A percentile compares a stretch with the other conserved stretches of the same genome.
Conservation (phyloP, 164 flowering plant genomes). For the Tetrastigma voinierianum region DNA sequence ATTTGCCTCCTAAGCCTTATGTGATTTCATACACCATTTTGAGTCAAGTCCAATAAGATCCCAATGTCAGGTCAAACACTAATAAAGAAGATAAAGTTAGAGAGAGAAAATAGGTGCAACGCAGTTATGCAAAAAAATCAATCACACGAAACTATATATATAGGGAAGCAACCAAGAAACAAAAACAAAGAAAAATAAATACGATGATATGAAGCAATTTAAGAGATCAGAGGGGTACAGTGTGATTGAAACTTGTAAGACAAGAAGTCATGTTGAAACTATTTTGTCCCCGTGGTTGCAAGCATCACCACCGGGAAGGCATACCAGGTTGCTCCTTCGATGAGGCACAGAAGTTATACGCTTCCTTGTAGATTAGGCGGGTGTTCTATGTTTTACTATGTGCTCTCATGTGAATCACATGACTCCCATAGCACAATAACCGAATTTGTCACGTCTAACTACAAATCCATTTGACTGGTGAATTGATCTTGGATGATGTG, state of each 20-base stretch:
- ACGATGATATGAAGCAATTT: constrained; percentile 11
- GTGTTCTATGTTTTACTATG: constrained; percentile 54
- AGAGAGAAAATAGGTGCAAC: too few relatives aligned
- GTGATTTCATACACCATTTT: too few relatives aligned
- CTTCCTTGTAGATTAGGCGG: constrained; percentile 25
- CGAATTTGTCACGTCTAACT: constrained; percentile 9
- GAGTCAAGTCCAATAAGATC: too few relatives aligned
- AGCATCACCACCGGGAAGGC: constrained; percentile 20
- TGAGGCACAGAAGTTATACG: constrained; percentile 7
- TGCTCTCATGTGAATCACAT: constrained; percentile 60
- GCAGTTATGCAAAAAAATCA: constrained; percentile 1
- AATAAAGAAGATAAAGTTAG: too few relatives aligned
- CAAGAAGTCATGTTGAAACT: constrained; percentile 26
- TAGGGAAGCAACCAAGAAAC: too few relatives aligned
- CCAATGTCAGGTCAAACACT: too few relatives aligned
- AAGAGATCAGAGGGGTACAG: too few relatives aligned
- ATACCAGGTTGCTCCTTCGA: constrained; percentile 34
- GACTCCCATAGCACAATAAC: constrained; percentile 30
- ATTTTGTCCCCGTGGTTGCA: constrained; percentile 18
- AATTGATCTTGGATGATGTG: too few relatives aligned
- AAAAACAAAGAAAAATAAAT: background rate
- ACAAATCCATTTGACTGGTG: background rate
- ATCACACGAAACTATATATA: constrained; percentile 12
- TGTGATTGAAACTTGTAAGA: background rate
- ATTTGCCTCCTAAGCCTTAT: too few relatives aligned